These are phyloP conservation scores for Endocarpon pusillum DNA, from an alignment of 495 filamentous ascomycete genomes.

Conservation along the genomic window DNA sequence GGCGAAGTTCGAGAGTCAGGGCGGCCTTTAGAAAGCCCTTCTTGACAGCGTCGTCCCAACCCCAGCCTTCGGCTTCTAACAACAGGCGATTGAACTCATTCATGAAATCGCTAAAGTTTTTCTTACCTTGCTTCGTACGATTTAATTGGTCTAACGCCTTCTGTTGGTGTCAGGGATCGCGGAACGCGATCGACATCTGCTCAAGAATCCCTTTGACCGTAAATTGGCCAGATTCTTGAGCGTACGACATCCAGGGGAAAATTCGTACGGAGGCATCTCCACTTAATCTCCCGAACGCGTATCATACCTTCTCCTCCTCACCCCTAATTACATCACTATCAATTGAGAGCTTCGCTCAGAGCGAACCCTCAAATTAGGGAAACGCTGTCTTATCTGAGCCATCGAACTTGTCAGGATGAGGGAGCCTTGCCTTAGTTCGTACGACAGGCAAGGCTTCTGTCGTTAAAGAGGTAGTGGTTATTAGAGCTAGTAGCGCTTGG, in stretches of 20 bases:
- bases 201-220: not conserved
- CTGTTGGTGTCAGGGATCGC: not conserved
- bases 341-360: too few relatives aligned
- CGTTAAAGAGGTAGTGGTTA: too few relatives aligned
- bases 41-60: not conserved
- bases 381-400: too few relatives aligned
- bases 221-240: not conserved
- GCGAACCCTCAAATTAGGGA: too few relatives aligned
- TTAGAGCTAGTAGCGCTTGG: too few relatives aligned
- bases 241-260: not conserved
- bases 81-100: not conserved
- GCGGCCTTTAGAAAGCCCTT: not conserved
- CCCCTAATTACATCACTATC: not conserved
- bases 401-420: too few relatives aligned
- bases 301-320: not conserved
- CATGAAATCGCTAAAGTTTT: not conserved
- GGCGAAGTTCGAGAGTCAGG: not conserved
- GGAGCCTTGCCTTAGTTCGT: too few relatives aligned
- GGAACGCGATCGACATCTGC: not conserved
- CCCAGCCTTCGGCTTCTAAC: not conserved
- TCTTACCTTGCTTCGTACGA: not conserved
- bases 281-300: not conserved
- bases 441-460: too few relatives aligned
- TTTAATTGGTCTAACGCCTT: not conserved
- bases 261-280: not conserved